Conservation (phyloP, 2,329 filamentous ascomycete genomes). For the Xenoacremonium recifei region DNA sequence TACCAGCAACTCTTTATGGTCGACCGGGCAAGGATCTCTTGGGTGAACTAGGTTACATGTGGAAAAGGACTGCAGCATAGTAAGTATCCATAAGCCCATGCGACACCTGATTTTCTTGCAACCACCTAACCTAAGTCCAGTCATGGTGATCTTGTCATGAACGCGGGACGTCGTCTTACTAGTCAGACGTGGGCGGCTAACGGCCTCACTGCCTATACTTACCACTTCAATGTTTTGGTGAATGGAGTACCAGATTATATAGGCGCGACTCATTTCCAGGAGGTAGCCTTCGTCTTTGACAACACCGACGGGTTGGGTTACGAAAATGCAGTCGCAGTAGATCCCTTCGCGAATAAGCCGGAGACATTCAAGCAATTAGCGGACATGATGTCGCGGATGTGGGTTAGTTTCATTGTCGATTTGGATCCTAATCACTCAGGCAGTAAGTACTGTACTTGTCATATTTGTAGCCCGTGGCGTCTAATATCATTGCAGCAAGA, state of each 20-base stretch:
- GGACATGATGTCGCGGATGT: constrained; percentile 48
- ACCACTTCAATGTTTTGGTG: constrained; percentile 52
- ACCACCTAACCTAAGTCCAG: too few species aligned
- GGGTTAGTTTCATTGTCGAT: constrained; percentile 42
- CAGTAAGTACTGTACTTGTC: neutral
- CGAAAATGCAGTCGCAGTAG: constrained; percentile 12
- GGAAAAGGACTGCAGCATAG: constrained; percentile 53
- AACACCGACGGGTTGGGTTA: constrained; percentile 48
- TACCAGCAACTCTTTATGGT: constrained; percentile 41
- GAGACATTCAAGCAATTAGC: constrained; percentile 37
- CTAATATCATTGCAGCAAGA: constrained; percentile 16
- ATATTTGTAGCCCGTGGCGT: neutral
- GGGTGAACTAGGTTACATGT: constrained; percentile 42
- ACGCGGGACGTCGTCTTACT: constrained; percentile 52
- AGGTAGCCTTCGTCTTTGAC: constrained; percentile 26
- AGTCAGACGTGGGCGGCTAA: constrained; percentile 50
- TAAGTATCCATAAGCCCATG: too few species aligned
- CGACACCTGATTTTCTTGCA: too few species aligned
- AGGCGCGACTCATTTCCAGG: constrained; percentile 25
- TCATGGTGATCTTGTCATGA: constrained; percentile 56
- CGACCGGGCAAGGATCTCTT: constrained; percentile 25
- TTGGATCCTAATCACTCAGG: constrained; percentile 35
- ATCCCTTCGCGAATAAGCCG: constrained; percentile 39
- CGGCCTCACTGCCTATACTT: constrained; percentile 44
- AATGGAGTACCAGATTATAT: constrained; percentile 41